Percentiles rank a stretch among this genome's conserved stretches.
phyloP scores from a whole-genome alignment of 176 grass and related monocot genomes.

The Triticum timopheevii region DNA sequence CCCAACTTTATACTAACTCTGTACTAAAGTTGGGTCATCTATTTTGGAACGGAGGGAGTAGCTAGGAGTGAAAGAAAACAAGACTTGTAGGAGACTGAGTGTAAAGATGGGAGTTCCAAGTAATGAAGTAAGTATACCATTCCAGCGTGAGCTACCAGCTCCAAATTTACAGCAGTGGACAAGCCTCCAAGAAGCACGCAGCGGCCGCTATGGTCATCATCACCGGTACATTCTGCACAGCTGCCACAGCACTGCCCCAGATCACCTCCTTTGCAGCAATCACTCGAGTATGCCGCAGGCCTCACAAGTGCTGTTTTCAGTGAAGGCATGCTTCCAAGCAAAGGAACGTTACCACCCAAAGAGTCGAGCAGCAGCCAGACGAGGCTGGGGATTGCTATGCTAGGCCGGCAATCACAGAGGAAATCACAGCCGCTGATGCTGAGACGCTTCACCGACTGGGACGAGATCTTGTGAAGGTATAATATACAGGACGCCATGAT shows the following conservation, averaged over 20 bases:
- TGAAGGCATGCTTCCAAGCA: neutral
- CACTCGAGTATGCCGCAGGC: neutral
- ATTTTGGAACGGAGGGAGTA: too few species aligned
- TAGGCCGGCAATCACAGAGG: neutral
- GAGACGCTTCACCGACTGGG: neutral
- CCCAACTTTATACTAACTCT: too few species aligned
- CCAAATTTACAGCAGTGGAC: neutral
- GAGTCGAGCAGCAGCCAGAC: neutral
- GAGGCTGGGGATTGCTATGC: neutral
- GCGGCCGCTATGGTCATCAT: neutral
- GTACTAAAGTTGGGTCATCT: too few species aligned
- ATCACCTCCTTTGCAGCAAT: neutral
- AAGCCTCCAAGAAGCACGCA: slow-evolving; percentile 21
- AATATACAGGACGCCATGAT: neutral
- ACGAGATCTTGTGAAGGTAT: neutral
- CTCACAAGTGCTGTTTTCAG: neutral
- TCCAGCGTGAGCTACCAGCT: neutral
- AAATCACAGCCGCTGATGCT: neutral
- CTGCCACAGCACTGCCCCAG: neutral
- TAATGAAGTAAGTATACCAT: neutral
- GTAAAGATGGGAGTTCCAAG: neutral
- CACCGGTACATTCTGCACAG: neutral
- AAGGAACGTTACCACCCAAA: neutral
- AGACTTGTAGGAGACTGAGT: neutral
- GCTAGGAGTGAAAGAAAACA: neutral